Base-by-base conservation (phyloP, 148 eudicot genomes). In the Bassia scoparia region DNA sequence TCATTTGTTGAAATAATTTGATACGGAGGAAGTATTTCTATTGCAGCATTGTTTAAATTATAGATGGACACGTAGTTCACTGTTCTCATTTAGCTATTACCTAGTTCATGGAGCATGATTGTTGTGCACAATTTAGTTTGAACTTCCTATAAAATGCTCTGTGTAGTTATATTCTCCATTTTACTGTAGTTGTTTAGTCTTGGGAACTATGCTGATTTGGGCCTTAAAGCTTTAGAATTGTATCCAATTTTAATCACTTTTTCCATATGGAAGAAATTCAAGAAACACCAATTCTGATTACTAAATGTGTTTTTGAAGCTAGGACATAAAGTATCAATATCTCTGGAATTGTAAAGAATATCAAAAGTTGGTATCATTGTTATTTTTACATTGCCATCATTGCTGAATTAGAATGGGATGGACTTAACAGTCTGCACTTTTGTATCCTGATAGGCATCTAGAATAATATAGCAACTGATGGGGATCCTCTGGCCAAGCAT, bases 391-490 rank as follows among this genome's bases (percentile, higher is more conserved):
- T 41, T 77, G 66, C 30, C 61, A 31, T 64, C 49, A 30, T 65
- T 49, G 23, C 54, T 56, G 44, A 69, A 4, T n/a, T n/a, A 38
- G 27, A 23, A 55, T 34, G 53, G 38, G 53, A 41, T 24, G 38
- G 29, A 38, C 13, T 21, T 7, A 43, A 41, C 3, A 41, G 31
- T 44, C 1, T 20, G 24, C 66, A 46, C 46, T 67, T 78, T 66
- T 56, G 38, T 71, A 34, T 62, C 66, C n/a, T n/a, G n/a, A 30
- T 80, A 95, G 98, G 97, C 96, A 59, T 87, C 98, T 73, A 88
- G 98, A 78, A 91, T 95, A n/a, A 95, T 91, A 74, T 88, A 71
- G 98, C 98, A 41, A 95, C 98, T 68, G 98, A 95, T 78, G 93
- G 79, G 46, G 98, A 95, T 85, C 53, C 75, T 62, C 98, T 74